These are phyloP conservation scores for Aspergillus latus DNA, from an alignment of 2,329 filamentous ascomycete species.

Conservation along the genomic window DNA sequence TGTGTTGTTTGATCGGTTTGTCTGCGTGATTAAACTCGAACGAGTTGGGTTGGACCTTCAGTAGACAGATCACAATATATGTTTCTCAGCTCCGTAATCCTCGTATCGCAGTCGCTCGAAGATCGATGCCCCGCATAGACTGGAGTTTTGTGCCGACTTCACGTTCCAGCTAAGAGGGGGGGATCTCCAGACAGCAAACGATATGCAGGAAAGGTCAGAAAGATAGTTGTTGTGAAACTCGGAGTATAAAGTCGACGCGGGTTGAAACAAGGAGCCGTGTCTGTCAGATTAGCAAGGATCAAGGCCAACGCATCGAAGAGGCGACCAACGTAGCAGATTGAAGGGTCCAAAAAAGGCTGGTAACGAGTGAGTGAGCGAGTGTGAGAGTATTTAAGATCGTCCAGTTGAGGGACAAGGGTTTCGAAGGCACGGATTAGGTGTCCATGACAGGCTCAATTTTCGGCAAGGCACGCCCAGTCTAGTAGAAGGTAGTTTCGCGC, in stretches of 20 bases:
- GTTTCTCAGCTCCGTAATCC: not conserved
- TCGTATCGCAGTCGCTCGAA: not conserved
- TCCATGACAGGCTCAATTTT: constrained; percentile 1
- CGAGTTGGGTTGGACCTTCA: not conserved
- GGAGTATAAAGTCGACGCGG: constrained; percentile 4
- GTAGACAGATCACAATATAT: constrained; percentile 6
- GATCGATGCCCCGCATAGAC: not conserved
- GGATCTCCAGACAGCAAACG: not conserved
- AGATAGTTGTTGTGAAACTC: constrained; percentile 12
- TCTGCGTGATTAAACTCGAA: not conserved
- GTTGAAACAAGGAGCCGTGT: constrained; percentile 11
- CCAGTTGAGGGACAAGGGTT: constrained; percentile 6
- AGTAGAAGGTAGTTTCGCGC: constrained; percentile 6
- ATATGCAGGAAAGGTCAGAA: not conserved
- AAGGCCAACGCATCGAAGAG: not conserved
- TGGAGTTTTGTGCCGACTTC: not conserved
- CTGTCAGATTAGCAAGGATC: constrained; percentile 1
- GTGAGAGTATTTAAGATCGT: not conserved
- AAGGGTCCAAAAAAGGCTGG: not conserved
- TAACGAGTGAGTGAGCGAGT: not conserved
- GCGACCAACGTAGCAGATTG: constrained; percentile 2
- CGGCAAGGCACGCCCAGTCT: constrained; percentile 14
- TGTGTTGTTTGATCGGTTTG: not conserved
- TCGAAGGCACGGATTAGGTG: constrained; percentile 4
- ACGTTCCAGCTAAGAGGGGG: not conserved